Percentiles rank a stretch among this genome's conserved stretches.
phyloP scores from a whole-genome alignment of 768 basidiomycete genomes.

The Boletus barrowsii region DNA sequence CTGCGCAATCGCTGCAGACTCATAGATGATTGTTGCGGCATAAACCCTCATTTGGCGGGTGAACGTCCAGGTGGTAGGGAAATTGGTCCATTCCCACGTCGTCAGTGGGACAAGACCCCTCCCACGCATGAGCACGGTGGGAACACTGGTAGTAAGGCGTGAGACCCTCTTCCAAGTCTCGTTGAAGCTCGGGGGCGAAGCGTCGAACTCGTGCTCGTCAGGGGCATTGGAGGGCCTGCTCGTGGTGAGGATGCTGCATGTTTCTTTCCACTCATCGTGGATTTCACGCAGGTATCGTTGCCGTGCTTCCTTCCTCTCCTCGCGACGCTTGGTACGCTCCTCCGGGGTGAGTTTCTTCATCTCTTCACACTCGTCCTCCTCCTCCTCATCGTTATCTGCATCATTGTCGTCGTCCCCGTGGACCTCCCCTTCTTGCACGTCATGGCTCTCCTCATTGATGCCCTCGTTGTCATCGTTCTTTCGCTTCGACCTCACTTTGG shows the following conservation, averaged over 20 bases:
- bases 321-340: not conserved
- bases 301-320: not conserved
- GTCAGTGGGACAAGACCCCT: not conserved
- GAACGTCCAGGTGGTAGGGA: not conserved
- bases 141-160: not conserved
- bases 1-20: not conserved
- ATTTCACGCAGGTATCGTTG: not conserved
- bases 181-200: not conserved
- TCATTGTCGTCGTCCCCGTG: not conserved
- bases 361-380: not conserved
- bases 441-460: too few species aligned
- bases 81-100: not conserved
- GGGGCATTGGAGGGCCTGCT: not conserved
- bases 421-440: not conserved
- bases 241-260: not conserved
- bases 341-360: not conserved
- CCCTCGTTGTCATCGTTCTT: too few species aligned
- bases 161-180: not conserved
- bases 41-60: not conserved
- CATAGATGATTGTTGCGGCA: not conserved
- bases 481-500: too few species aligned
- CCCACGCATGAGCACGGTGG: not conserved
- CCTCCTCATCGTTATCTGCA: not conserved
- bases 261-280: not conserved
- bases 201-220: not conserved